A percentile compares a stretch with the other conserved stretches of the same genome.
Evolutionary conservation across 768 basidiomycete species (phyloP).

Genomic region (Leccinellum rugosiceps): DNA sequence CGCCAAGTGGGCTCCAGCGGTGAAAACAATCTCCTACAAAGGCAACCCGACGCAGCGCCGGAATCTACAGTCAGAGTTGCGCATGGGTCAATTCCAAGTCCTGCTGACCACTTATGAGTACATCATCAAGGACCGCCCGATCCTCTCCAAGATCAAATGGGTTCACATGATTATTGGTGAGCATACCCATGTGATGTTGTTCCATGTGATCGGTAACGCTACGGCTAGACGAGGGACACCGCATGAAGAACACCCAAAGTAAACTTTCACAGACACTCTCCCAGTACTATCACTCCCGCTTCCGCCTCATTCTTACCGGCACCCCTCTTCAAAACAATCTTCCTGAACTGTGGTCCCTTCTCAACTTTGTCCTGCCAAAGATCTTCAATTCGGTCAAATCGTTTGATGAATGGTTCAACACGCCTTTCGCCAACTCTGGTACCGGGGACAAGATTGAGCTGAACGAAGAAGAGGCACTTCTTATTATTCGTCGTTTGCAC

Average conservation of each 20-base stretch:
- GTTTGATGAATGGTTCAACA: conserved; percentile 99
- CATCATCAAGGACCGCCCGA: conserved; percentile 94
- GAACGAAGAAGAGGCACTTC: conserved; percentile 98
- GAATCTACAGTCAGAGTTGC: conserved; percentile 71
- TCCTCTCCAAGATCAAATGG: conserved; percentile 90
- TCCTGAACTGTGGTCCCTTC: conserved; percentile 90
- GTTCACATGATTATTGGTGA: conserved; percentile 94
- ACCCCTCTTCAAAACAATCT: conserved; percentile 97
- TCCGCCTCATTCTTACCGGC: conserved; percentile 91
- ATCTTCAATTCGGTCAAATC: conserved; percentile 99
- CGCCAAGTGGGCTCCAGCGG: conserved; percentile 90
- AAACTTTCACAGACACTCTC: conserved; percentile 89
- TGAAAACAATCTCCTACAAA: conserved; percentile 83
- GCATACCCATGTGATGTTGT: conserved; percentile 11
- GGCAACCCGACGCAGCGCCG: conserved; percentile 85
- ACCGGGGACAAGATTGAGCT: conserved; percentile 97
- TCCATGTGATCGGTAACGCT: conserved; percentile 2
- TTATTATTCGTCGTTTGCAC: conserved; percentile 94
- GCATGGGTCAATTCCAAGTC: conserved; percentile 84
- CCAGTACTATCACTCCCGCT: conserved; percentile 88
- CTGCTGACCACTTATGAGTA: conserved; percentile 95
- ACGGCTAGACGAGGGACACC: conserved; percentile 83
- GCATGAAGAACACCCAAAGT: conserved; percentile 94
- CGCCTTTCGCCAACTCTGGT: conserved; percentile 98
- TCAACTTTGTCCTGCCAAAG: conserved; percentile 93